These are phyloP conservation scores for Termitomyces sp. DNA, from an alignment of 768 basidiomycete genomes.

Conservation along the genomic window DNA sequence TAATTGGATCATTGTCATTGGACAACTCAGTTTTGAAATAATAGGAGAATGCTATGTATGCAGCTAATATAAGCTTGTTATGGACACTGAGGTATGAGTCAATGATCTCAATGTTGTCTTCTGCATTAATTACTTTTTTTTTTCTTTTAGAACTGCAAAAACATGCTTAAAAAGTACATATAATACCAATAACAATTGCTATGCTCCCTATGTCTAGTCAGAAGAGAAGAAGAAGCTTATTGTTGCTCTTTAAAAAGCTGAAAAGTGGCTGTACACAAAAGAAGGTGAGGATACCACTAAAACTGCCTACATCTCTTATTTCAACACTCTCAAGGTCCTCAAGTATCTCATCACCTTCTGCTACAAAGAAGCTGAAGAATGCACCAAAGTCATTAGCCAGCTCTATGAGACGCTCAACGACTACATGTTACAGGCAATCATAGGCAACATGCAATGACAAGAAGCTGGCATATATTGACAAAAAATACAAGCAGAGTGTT, in stretches of 20 bases:
- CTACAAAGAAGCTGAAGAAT: conserved; percentile 78
- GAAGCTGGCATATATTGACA: conserved; percentile 83
- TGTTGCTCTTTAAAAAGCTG: conserved; percentile 64
- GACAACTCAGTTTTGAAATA: conserved; percentile 64
- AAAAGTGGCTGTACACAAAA: conserved; percentile 97
- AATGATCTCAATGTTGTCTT: background rate
- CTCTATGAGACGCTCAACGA: conserved; percentile 87
- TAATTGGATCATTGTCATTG: conserved; percentile 58
- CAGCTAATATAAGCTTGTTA: conserved; percentile 92
- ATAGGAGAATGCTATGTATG: conserved; percentile 84
- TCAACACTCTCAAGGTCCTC: conserved; percentile 78
- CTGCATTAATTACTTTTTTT: background rate
- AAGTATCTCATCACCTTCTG: conserved; percentile 86
- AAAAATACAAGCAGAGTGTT: conserved; percentile 79
- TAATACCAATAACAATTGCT: conserved; percentile 89
- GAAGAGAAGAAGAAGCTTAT: conserved; percentile 78
- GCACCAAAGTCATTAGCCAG: conserved; percentile 62
- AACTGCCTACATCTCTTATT: conserved; percentile 84
- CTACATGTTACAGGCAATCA: conserved; percentile 74
- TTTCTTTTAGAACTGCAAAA: conserved; percentile 87
- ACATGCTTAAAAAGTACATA: conserved; percentile 98
- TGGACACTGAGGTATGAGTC: conserved; percentile 85
- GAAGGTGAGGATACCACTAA: conserved; percentile 96
- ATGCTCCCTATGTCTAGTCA: conserved; percentile 66
- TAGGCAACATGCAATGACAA: conserved; percentile 84